These are phyloP conservation scores for Cladosporium colombiae DNA, from an alignment of 2,329 filamentous ascomycete genomes.

Conservation along the genomic window DNA sequence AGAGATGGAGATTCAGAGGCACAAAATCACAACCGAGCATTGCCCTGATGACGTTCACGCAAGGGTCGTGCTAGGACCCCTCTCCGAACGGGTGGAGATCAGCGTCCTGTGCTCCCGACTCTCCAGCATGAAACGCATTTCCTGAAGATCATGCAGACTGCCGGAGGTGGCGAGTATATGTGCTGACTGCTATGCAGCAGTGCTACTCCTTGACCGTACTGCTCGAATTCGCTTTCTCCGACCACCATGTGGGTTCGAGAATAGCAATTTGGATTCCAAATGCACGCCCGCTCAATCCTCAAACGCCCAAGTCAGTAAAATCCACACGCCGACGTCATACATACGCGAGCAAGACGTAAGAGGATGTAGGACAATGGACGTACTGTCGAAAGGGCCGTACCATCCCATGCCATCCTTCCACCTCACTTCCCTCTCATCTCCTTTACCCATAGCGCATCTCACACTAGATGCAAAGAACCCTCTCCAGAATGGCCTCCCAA, in stretches of 20 bases:
- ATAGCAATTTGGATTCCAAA: not conserved
- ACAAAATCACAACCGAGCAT: not conserved
- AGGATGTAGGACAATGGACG: not conserved
- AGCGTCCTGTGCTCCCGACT: not conserved
- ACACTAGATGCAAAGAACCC: not conserved
- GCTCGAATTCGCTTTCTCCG: not conserved
- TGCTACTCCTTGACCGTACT: not conserved
- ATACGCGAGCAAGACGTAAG: not conserved
- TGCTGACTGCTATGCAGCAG: not conserved
- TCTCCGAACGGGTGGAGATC: not conserved
- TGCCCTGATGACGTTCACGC: not conserved
- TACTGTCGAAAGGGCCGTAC: not conserved
- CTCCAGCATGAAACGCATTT: not conserved
- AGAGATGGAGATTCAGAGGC: not conserved
- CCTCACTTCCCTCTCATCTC: not conserved
- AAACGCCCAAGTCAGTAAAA: not conserved
- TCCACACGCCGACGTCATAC: constrained; percentile 15
- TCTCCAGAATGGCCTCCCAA: constrained; percentile 25
- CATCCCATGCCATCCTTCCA: not conserved
- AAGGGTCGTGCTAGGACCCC: not conserved
- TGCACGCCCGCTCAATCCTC: not conserved
- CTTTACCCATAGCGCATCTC: not conserved
- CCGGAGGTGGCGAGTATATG: not conserved
- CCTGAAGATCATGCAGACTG: constrained; percentile 2
- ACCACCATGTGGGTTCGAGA: not conserved